Evolutionary conservation across 2,329 filamentous ascomycete genomes (phyloP).

Genomic region (Diatrype stigma): DNA sequence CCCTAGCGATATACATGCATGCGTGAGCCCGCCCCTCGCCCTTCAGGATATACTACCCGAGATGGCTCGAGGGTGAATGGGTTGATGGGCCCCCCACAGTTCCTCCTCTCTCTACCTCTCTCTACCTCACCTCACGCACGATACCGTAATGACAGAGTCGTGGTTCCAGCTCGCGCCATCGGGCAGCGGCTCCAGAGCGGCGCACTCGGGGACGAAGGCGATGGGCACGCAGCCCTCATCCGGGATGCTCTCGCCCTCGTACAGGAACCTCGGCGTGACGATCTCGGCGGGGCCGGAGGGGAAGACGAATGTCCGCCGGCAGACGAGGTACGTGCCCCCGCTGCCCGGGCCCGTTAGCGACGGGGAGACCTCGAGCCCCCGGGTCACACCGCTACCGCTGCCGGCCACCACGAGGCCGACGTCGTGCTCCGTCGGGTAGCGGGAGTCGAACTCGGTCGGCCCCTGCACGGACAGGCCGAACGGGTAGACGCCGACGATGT

Average conservation of each 20-base stretch:
- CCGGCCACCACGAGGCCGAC: background rate
- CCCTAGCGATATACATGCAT: no score
- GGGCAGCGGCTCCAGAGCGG: background rate
- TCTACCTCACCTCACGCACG: background rate
- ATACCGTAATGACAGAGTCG: background rate
- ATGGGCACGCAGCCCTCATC: background rate
- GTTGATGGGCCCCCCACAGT: no score
- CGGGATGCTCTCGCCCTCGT: background rate
- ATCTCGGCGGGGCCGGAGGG: background rate
- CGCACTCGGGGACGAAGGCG: conserved; percentile 2
- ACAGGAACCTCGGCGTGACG: background rate
- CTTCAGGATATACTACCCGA: no score
- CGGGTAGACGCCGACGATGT: conserved; percentile 1
- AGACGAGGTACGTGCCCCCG: background rate
- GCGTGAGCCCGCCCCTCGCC: no score
- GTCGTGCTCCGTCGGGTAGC: conserved; percentile 1
- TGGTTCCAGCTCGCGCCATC: conserved; percentile 1
- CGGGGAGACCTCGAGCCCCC: background rate
- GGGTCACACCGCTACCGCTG: no score
- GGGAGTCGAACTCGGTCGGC: background rate
- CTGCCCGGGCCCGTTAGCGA: background rate
- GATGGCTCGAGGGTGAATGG: no score
- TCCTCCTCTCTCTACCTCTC: background rate
- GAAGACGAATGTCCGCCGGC: background rate
- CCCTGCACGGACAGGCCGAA: background rate